phyloP scores from a whole-genome alignment of 1,139 yeast genomes.

The Geotrichum fermentans region DNA sequence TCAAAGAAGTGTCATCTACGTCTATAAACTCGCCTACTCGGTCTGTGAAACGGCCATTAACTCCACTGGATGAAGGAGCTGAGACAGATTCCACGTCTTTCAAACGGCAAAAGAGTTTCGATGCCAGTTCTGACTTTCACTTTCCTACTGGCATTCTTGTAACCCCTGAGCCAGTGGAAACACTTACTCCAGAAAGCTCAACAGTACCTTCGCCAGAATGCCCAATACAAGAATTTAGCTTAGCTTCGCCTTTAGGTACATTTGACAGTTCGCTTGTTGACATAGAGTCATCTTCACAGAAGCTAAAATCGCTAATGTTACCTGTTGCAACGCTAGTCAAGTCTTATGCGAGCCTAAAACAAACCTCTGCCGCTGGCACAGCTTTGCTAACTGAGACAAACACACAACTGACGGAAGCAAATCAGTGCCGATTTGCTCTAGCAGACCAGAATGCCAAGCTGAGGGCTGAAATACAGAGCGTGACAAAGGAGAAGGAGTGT shows the following conservation, averaged over 20 bases:
- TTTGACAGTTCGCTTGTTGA: neutral
- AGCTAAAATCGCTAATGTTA: slow-evolving; percentile 14
- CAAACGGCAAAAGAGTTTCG: neutral
- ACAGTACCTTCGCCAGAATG: slow-evolving; percentile 10
- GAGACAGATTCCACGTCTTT: neutral
- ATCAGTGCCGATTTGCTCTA: slow-evolving; percentile 13
- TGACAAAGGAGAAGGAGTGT: slow-evolving; percentile 17
- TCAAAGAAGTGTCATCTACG: too few species aligned
- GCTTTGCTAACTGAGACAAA: slow-evolving; percentile 4
- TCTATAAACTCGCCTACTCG: neutral
- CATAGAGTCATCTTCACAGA: neutral
- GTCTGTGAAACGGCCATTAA: slow-evolving; percentile 3
- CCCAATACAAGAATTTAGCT: neutral
- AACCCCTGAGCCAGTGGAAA: neutral
- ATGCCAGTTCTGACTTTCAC: neutral
- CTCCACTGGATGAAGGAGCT: slow-evolving; percentile 4
- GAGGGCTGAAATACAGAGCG: slow-evolving; percentile 2
- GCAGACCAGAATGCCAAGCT: slow-evolving; percentile 19
- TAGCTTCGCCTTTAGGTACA: neutral
- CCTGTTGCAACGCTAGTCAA: slow-evolving; percentile 16
- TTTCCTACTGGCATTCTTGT: neutral
- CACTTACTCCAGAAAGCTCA: slow-evolving; percentile 16
- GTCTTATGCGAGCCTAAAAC: slow-evolving; percentile 16
- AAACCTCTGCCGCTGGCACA: slow-evolving; percentile 2
- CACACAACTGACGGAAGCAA: slow-evolving; percentile 12